A percentile compares a stretch with the other conserved stretches of the same genome.
phyloP scores from a whole-genome alignment of 2,329 filamentous ascomycete species.

The Colletotrichum neosansevieriae region DNA sequence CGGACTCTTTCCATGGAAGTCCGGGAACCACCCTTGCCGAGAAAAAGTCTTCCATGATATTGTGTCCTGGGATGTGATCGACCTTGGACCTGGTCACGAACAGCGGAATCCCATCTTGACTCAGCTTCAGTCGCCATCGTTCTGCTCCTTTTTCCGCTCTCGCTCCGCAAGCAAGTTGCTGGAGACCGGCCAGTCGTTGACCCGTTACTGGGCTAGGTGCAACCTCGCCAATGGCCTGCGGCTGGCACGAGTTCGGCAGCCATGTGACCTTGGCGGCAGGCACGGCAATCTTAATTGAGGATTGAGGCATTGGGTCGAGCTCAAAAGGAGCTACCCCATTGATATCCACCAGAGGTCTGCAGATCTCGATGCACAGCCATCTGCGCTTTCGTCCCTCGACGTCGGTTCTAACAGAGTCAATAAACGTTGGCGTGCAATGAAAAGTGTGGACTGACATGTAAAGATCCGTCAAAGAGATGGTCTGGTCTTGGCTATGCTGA shows the following conservation, averaged over 20 bases:
- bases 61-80: not conserved
- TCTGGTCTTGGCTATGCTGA: not conserved
- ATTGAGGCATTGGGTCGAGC: slow-evolving; percentile 30
- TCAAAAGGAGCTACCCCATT: slow-evolving; percentile 24
- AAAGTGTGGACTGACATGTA: slow-evolving; percentile 25
- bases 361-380: slow-evolving; percentile 33
- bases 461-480: slow-evolving; percentile 28
- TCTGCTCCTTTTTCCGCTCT: not conserved
- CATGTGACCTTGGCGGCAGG: slow-evolving; percentile 24
- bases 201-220: not conserved
- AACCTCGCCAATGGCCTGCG: not conserved
- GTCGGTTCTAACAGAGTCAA: slow-evolving; percentile 9
- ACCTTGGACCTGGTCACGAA: slow-evolving; percentile 25
- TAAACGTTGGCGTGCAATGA: not conserved
- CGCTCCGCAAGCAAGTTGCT: not conserved
- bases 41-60: slow-evolving; percentile 32
- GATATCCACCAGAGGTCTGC: slow-evolving; percentile 14
- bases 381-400: slow-evolving; percentile 18
- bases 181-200: not conserved
- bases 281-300: slow-evolving; percentile 31
- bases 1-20: slow-evolving; percentile 23
- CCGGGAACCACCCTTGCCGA: slow-evolving; percentile 10
- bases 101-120: slow-evolving; percentile 30
- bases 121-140: slow-evolving; percentile 20
- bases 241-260: not conserved